These are phyloP conservation scores for Lachnellula willkommii DNA, from an alignment of 2,329 filamentous ascomycete species.

Conservation along the genomic window DNA sequence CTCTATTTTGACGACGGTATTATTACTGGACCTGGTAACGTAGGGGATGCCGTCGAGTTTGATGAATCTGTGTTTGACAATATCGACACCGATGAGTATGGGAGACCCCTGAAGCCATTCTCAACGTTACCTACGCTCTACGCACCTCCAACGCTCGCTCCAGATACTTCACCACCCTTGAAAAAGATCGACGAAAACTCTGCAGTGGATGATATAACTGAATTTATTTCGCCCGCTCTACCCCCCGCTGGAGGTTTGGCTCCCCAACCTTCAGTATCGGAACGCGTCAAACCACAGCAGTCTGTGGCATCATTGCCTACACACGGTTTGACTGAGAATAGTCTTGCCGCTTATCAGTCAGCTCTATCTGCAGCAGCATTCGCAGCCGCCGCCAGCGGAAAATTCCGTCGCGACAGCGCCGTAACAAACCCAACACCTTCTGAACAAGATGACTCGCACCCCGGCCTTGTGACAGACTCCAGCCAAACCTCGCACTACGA, in stretches of 20 bases:
- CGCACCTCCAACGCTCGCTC: conserved; percentile 21
- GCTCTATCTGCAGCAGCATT: conserved; percentile 78
- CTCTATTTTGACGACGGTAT: conserved; percentile 65
- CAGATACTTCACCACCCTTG: conserved; percentile 15
- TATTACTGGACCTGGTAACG: conserved; percentile 41
- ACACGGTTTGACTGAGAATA: conserved; percentile 45
- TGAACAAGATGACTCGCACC: conserved; percentile 29
- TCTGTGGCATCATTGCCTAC: conserved; percentile 11
- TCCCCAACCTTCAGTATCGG: conserved; percentile 24
- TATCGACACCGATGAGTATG: conserved; percentile 58
- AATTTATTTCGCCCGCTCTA: conserved; percentile 3
- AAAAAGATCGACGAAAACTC: conserved; percentile 8
- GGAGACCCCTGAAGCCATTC: conserved; percentile 47
- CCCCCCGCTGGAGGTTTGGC: conserved; percentile 11
- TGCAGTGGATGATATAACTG: neutral
- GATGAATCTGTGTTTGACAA: conserved; percentile 71
- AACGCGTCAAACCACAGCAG: conserved; percentile 1
- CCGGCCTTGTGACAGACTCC: conserved; percentile 37
- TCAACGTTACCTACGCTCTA: conserved; percentile 27
- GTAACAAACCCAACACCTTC: conserved; percentile 18
- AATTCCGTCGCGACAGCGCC: conserved; percentile 56
- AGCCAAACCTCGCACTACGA: conserved; percentile 33
- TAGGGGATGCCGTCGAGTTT: conserved; percentile 50
- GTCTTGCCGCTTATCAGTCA: conserved; percentile 70
- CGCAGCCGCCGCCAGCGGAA: conserved; percentile 68